Evolutionary conservation across 768 basidiomycete genomes (phyloP), one percentile per base, ranked within the genome.

Genomic region (Suillus luteus): DNA sequence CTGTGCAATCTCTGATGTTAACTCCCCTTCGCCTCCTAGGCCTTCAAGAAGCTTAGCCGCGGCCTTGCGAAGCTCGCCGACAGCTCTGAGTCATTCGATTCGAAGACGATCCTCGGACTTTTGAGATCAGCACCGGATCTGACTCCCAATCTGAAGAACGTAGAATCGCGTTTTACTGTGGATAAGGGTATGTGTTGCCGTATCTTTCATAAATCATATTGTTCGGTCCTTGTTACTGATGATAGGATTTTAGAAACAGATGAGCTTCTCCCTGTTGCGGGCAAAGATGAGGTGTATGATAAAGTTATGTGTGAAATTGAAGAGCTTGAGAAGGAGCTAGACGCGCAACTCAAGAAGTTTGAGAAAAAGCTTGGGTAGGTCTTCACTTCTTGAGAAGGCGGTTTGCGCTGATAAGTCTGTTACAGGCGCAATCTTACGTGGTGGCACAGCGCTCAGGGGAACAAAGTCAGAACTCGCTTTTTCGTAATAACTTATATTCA

Each of bases 221-320:
- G 57, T 58, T 41, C 11, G 46, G 27, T 49, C 49, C 27, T 49
- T 44, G 59, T 65, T 35, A 43, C 43, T 27, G 22, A 59, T 35
- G 49, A 46, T 38, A 27, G 2, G 24, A 61, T 68, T 40, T n/a
- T 62, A 91, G 88, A 85, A 65, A 76, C 75, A 58, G 85, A 88
- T 69, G 87, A 91, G 66, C 82, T 99, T 2, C 77, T 93, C 19
- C 97, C 97, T 2, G 82, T 83, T 60, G 81, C 85, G n/a, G 96
- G 95, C 27, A 92, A 92, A 69, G 94, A 98, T 68, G 86, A 89
- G 31, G 87, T 81, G 48, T 98, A 93, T 68, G 96, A 99, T 72
- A 82, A 79, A 17, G 83, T 96, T 48, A 85, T 86, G 74, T 76
- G 79, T 35, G 91, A 91, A 69, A 95, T 97, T 44, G 71, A 75